Conservation (phyloP, 2,329 filamentous ascomycete species). For the Bertia moriformis region DNA sequence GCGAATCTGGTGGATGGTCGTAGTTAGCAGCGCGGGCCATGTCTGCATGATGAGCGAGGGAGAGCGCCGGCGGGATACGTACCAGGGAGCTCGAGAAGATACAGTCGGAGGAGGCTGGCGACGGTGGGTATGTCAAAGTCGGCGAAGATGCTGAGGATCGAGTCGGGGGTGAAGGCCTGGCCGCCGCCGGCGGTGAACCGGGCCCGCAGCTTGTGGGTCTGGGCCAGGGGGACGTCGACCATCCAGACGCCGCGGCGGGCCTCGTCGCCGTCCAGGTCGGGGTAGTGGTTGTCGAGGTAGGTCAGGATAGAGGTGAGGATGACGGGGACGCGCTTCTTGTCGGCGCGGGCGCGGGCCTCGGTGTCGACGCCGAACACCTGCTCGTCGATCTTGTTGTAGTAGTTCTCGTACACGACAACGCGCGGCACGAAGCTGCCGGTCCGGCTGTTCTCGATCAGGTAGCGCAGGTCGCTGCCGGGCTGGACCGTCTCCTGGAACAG, state of each 20-base stretch:
- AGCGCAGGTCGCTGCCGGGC: constrained; percentile 74
- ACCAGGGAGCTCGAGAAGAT: constrained; percentile 88
- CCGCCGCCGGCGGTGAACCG: constrained; percentile 82
- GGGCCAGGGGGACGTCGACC: constrained; percentile 72
- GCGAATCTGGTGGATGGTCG: constrained; percentile 53
- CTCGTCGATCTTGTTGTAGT: constrained; percentile 95
- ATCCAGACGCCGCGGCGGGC: constrained; percentile 86
- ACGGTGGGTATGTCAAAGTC: constrained; percentile 91
- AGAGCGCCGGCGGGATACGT: constrained; percentile 17
- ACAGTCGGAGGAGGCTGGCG: constrained; percentile 82
- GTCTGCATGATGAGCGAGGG: neutral
- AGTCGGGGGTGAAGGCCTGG: constrained; percentile 59
- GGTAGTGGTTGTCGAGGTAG: constrained; percentile 92
- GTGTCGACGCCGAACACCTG: constrained; percentile 96
- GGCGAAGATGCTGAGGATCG: constrained; percentile 44
- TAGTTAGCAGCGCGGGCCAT: constrained; percentile 16
- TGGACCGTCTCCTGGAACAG: constrained; percentile 98
- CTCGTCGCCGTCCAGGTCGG: constrained; percentile 91
- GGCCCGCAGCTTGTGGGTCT: constrained; percentile 71
- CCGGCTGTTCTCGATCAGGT: constrained; percentile 90
- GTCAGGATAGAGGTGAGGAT: constrained; percentile 86
- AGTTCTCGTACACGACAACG: constrained; percentile 92
- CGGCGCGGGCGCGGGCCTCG: constrained; percentile 82
- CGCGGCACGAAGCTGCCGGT: constrained; percentile 84
- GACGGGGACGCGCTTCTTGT: constrained; percentile 87